Percentiles rank a stretch among this genome's conserved stretches.
These are phyloP conservation scores for Eudorina sp. DNA, from an alignment of 139 green algal genomes.

Conservation along the genomic window DNA sequence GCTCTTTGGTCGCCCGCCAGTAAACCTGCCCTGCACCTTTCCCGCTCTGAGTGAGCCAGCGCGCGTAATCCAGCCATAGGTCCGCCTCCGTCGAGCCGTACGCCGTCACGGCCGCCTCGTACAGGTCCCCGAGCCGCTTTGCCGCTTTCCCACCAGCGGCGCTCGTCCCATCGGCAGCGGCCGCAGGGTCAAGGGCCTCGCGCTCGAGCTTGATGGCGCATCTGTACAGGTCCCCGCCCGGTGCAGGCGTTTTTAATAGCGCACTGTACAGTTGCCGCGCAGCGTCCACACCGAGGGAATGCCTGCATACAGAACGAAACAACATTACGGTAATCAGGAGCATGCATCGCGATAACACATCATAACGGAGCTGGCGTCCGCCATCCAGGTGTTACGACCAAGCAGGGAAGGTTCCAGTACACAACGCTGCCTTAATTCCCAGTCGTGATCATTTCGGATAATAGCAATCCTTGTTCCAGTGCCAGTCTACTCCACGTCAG, in stretches of 20 bases:
- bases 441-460: too few species aligned
- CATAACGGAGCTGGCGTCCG: too few species aligned
- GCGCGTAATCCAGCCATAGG: slow-evolving; percentile 79
- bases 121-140: slow-evolving; percentile 54
- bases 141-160: background rate
- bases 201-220: slow-evolving; percentile 70
- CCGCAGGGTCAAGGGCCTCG: background rate
- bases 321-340: too few species aligned
- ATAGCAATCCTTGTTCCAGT: too few species aligned
- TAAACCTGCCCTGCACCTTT: slow-evolving; percentile 68
- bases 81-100: slow-evolving; percentile 66
- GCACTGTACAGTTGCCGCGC: slow-evolving; percentile 64
- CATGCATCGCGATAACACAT: too few species aligned
- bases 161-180: background rate
- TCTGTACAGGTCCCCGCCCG: slow-evolving; percentile 75
- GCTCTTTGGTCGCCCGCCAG: slow-evolving; percentile 77
- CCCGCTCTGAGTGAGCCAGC: slow-evolving; percentile 45
- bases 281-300: slow-evolving; percentile 50
- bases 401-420: too few species aligned
- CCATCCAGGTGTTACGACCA: too few species aligned
- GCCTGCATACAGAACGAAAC: background rate
- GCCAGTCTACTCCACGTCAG: slow-evolving; percentile 46
- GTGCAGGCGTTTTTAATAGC: slow-evolving; percentile 69
- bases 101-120: slow-evolving; percentile 66
- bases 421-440: too few species aligned